A percentile compares a stretch with the other conserved stretches of the same genome.
Conservation (phyloP, 192 early-diverging fungal species). For the Mortierella hygrophila region DNA sequence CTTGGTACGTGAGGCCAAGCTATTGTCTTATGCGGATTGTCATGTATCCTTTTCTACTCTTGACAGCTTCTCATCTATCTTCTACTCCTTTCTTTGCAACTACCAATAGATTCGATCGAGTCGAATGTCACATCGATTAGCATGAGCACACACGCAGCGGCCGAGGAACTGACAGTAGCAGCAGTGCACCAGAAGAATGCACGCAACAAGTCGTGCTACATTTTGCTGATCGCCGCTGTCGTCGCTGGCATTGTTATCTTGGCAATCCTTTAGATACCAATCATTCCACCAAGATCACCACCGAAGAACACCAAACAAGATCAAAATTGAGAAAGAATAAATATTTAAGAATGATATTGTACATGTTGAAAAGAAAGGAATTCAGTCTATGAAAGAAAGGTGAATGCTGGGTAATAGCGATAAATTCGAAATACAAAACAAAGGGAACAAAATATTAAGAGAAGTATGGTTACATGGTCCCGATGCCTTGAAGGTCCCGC, state of each 20-base stretch:
- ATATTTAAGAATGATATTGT: neutral
- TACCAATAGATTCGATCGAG: conserved; percentile 62
- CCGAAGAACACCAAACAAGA: neutral
- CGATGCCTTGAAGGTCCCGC: conserved; percentile 57
- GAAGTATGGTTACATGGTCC: conserved; percentile 15
- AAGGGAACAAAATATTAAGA: neutral
- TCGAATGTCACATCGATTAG: conserved; percentile 88
- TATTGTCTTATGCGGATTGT: neutral
- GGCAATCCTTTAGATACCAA: conserved; percentile 36
- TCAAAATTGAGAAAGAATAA: neutral
- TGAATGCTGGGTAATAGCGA: neutral
- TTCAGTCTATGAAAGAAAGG: neutral
- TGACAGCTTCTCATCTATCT: neutral
- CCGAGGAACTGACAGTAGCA: conserved; percentile 83
- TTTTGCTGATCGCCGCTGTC: conserved; percentile 81
- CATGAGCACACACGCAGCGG: conserved; percentile 83
- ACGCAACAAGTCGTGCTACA: conserved; percentile 85
- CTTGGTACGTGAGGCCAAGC: conserved; percentile 68
- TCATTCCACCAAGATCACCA: neutral
- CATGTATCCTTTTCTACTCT: neutral
- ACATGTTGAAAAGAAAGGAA: neutral
- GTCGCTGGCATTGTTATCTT: conserved; percentile 62
- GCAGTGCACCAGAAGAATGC: conserved; percentile 81
- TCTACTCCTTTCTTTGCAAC: neutral
- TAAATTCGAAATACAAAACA: neutral